phyloP scores from a whole-genome alignment of 2,329 filamentous ascomycete species.

The Fusarium torulosum region DNA sequence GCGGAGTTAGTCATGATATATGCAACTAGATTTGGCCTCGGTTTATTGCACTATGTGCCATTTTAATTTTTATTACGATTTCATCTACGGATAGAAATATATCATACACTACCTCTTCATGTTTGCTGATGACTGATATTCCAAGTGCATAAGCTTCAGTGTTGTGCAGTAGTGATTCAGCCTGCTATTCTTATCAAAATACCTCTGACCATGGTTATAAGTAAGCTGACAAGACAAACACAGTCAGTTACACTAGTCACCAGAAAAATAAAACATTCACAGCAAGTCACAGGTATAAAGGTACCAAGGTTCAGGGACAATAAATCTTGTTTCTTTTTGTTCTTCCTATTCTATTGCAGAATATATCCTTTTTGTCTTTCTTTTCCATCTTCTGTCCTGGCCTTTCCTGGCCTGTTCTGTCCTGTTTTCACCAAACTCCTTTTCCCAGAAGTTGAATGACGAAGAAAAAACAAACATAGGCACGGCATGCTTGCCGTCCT shows the following conservation, averaged over 20 bases:
- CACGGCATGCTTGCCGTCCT: slow-evolving; percentile 9
- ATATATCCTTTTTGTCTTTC: slow-evolving; percentile 39
- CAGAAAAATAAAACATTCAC: not conserved
- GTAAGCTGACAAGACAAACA: no score
- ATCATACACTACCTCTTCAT: not conserved
- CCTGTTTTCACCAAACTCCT: slow-evolving; percentile 26
- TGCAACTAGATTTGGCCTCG: not conserved
- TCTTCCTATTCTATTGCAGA: slow-evolving; percentile 39
- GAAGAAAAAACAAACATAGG: slow-evolving; percentile 20
- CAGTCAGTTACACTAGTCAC: not conserved
- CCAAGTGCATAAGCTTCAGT: not conserved
- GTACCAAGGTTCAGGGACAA: slow-evolving; percentile 15
- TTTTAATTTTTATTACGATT: not conserved
- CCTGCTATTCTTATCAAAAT: not conserved
- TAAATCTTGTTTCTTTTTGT: slow-evolving; percentile 34
- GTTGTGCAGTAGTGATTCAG: not conserved
- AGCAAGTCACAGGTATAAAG: not conserved
- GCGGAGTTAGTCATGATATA: slow-evolving; percentile 4
- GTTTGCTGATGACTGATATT: no score
- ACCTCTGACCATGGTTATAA: not conserved
- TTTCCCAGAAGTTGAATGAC: slow-evolving; percentile 30
- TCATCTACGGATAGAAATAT: not conserved
- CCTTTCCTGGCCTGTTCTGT: slow-evolving; percentile 12
- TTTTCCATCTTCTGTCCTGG: slow-evolving; percentile 23
- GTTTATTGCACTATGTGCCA: no score